Evolutionary conservation across 495 filamentous ascomycete genomes (phyloP).

Genomic region (Pseudevernia furfuracea): DNA sequence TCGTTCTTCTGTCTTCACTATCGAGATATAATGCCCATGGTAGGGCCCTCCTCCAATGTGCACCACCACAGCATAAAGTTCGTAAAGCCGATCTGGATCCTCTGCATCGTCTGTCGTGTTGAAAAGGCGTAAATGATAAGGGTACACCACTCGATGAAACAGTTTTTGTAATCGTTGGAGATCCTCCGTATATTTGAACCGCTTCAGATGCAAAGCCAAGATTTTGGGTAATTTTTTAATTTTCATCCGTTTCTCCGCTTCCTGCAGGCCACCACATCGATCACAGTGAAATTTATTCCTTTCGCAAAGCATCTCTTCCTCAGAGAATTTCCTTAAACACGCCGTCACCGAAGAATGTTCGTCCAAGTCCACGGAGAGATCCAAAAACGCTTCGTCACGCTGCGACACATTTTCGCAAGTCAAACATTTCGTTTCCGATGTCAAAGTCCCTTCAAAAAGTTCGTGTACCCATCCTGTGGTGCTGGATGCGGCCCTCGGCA

Average conservation of each 20-base stretch:
- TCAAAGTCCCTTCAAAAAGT: constrained; percentile 88
- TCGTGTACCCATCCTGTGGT: constrained; percentile 92
- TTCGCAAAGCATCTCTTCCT: constrained; percentile 98
- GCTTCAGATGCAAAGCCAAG: constrained; percentile 83
- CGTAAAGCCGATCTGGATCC: constrained; percentile 89
- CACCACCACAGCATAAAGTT: constrained; percentile 96
- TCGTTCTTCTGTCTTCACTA: constrained; percentile 93
- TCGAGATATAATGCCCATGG: constrained; percentile 94
- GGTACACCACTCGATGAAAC: constrained; percentile 94
- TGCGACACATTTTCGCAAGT: constrained; percentile 95
- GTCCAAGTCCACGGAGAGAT: constrained; percentile 91
- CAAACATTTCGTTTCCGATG: constrained; percentile 92
- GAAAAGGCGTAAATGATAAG: constrained; percentile 91
- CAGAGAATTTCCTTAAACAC: constrained; percentile 89
- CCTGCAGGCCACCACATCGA: constrained; percentile 90
- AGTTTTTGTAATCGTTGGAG: constrained; percentile 88
- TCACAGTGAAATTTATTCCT: constrained; percentile 98
- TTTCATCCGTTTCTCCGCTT: constrained; percentile 99
- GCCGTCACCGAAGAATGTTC: constrained; percentile 95
- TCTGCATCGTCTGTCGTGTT: constrained; percentile 97
- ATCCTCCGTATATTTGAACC: constrained; percentile 97
- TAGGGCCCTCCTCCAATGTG: constrained; percentile 98
- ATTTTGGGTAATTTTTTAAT: constrained; percentile 91
- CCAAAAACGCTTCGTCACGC: constrained; percentile 88
- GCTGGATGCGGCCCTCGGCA: constrained; percentile 37